Conservation (phyloP, 306 rosid species). For the Cucumis melo region DNA sequence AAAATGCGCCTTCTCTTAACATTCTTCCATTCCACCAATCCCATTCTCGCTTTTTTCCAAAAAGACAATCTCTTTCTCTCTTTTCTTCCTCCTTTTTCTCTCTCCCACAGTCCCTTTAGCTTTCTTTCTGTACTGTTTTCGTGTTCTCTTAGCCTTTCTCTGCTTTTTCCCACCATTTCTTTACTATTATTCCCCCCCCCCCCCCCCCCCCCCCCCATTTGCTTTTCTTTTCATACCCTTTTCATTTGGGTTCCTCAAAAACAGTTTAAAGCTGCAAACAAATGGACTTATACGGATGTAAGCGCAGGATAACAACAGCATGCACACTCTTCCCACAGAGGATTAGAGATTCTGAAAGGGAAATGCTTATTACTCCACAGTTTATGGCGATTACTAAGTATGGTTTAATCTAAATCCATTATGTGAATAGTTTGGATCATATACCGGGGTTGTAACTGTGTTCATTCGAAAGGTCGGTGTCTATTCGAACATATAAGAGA, state of each 20-base stretch:
- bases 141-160: constrained; percentile 33
- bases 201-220: background rate
- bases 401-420: background rate
- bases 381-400: background rate
- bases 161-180: constrained; percentile 19
- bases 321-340: constrained; percentile 35
- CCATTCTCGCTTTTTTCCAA: background rate
- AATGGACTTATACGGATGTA: constrained; percentile 29
- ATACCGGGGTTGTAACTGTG: constrained; percentile 5
- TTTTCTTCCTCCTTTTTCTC: background rate
- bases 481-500: constrained; percentile 20
- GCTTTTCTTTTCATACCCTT: background rate
- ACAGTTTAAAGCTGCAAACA: constrained; percentile 75
- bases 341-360: constrained; percentile 11
- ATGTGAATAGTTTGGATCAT: background rate
- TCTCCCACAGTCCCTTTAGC: background rate
- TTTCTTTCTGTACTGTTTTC: constrained; percentile 37
- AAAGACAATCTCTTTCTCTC: background rate
- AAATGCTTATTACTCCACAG: background rate
- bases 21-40: constrained; percentile 1
- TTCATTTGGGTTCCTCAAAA: background rate
- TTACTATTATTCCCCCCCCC: background rate
- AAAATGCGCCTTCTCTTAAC: constrained; percentile 18
- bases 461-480: constrained; percentile 79
- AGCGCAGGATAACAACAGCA: constrained; percentile 49